A percentile compares a stretch with the other conserved stretches of the same genome.
These are phyloP conservation scores for Suhomyces tanzawaensis DNA, from an alignment of 805 yeast genomes.

Conservation along the genomic window DNA sequence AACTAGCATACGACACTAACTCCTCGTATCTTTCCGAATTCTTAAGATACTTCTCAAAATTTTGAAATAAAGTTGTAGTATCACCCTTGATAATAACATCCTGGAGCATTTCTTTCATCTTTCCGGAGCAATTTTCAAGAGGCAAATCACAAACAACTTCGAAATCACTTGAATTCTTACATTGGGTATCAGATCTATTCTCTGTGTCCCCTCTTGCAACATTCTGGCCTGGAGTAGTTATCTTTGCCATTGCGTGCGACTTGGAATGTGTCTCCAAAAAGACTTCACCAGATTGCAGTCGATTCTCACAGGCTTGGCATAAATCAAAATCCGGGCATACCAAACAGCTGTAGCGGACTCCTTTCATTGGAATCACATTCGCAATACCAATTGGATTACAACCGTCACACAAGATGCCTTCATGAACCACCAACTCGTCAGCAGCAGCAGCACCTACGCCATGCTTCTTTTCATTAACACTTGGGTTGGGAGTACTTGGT, in stretches of 20 bases:
- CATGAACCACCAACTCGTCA: constrained; percentile 17
- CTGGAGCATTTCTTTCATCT: constrained; percentile 13
- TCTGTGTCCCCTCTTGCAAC: neutral
- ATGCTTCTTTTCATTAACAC: too few relatives aligned
- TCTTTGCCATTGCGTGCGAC: constrained; percentile 31
- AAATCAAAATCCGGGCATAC: constrained; percentile 54
- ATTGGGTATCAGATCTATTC: neutral
- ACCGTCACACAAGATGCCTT: constrained; percentile 31
- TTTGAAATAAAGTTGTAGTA: constrained; percentile 15
- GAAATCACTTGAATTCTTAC: constrained; percentile 2
- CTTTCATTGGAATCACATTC: constrained; percentile 34
- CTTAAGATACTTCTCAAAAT: constrained; percentile 15
- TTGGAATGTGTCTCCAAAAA: constrained; percentile 19
- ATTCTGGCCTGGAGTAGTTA: constrained; percentile 10
- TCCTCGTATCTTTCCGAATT: constrained; percentile 24
- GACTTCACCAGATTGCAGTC: constrained; percentile 11
- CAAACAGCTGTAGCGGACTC: constrained; percentile 49
- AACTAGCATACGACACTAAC: constrained; percentile 13
- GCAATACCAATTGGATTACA: constrained; percentile 25
- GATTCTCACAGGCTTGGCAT: constrained; percentile 39
- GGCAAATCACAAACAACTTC: constrained; percentile 27
- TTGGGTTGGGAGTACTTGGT: too few relatives aligned
- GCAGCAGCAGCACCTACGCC: too few relatives aligned
- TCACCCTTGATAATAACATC: constrained; percentile 14
- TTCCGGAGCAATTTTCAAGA: constrained; percentile 16